phyloP scores from a whole-genome alignment of 2,329 filamentous ascomycete genomes.

The Colletotrichum sp. region DNA sequence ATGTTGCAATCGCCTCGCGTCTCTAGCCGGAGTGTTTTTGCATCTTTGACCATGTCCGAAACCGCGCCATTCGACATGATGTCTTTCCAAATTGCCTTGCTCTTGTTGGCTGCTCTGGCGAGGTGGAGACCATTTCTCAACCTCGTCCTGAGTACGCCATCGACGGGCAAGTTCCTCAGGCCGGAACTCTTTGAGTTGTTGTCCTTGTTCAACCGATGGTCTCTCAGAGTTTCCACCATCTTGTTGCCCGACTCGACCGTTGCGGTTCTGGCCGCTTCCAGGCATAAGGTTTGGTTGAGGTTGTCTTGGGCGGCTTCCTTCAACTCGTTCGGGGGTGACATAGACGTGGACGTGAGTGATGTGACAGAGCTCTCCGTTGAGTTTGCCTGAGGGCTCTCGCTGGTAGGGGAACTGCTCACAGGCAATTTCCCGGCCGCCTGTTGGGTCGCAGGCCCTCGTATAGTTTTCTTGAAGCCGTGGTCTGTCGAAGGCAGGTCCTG shows the following conservation, averaged over 20 bases:
- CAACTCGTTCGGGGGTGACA: neutral
- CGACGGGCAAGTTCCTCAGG: neutral
- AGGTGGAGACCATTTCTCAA: neutral
- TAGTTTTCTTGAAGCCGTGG: neutral
- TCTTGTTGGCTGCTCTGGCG: neutral
- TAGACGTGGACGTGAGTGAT: slow-evolving; percentile 18
- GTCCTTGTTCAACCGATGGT: neutral
- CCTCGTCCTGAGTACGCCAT: neutral
- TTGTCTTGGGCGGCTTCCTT: neutral
- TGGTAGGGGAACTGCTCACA: neutral
- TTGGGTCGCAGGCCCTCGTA: slow-evolving; percentile 1
- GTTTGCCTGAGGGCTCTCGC: neutral
- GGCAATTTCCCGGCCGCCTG: neutral
- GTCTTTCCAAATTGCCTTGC: neutral
- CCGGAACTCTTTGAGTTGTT: neutral
- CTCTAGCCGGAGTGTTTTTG: neutral
- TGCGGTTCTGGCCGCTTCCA: neutral
- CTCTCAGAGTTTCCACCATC: slow-evolving; percentile 10
- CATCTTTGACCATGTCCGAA: neutral
- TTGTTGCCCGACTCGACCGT: neutral
- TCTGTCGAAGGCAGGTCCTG: neutral
- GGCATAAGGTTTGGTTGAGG: neutral
- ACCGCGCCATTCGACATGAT: neutral
- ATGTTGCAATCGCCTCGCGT: neutral
- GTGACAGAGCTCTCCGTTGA: neutral